phyloP scores from a whole-genome alignment of 2,329 filamentous ascomycete species.

The Helicocarpus griseus region DNA sequence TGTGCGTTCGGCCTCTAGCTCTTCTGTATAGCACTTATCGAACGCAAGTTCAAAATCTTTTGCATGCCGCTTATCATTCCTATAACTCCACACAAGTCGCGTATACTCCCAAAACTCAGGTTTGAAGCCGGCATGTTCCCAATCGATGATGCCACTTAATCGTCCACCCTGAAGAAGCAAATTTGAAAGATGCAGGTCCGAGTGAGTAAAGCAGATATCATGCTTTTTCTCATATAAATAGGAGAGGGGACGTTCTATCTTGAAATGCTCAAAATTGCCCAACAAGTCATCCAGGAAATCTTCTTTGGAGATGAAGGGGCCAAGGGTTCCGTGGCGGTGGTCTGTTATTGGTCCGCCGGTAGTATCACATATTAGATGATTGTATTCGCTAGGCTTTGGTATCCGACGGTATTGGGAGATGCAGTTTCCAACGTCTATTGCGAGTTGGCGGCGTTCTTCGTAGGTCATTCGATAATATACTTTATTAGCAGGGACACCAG shows the following conservation, averaged over 20 bases:
- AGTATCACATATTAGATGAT: slow-evolving; percentile 6
- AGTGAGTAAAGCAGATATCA: slow-evolving; percentile 9
- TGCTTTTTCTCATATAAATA: slow-evolving; percentile 9
- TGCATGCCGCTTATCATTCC: not conserved
- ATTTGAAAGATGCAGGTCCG: slow-evolving; percentile 10
- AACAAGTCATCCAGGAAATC: slow-evolving; percentile 8
- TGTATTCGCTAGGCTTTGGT: slow-evolving; percentile 1
- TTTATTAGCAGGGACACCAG: slow-evolving; percentile 2
- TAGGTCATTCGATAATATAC: slow-evolving; percentile 9
- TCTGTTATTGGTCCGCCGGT: slow-evolving; percentile 8
- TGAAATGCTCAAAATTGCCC: not conserved
- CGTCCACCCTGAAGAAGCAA: slow-evolving; percentile 7
- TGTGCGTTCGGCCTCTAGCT: not conserved
- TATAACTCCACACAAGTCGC: slow-evolving; percentile 3
- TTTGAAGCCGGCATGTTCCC: slow-evolving; percentile 11
- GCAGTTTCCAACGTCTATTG: slow-evolving; percentile 8
- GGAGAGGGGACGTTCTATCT: slow-evolving; percentile 1
- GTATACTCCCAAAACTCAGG: slow-evolving; percentile 12
- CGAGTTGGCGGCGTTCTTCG: slow-evolving; percentile 9
- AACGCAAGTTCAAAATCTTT: not conserved
- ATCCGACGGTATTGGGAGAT: slow-evolving; percentile 8
- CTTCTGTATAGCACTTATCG: not conserved
- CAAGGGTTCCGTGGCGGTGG: slow-evolving; percentile 2
- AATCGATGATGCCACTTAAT: slow-evolving; percentile 10
- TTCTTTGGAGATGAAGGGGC: slow-evolving; percentile 4